Evolutionary conservation across 1,284 basidiomycete species (phyloP), one percentile per base, ranked within the genome.

Genomic region (Fistulina hepatica): DNA sequence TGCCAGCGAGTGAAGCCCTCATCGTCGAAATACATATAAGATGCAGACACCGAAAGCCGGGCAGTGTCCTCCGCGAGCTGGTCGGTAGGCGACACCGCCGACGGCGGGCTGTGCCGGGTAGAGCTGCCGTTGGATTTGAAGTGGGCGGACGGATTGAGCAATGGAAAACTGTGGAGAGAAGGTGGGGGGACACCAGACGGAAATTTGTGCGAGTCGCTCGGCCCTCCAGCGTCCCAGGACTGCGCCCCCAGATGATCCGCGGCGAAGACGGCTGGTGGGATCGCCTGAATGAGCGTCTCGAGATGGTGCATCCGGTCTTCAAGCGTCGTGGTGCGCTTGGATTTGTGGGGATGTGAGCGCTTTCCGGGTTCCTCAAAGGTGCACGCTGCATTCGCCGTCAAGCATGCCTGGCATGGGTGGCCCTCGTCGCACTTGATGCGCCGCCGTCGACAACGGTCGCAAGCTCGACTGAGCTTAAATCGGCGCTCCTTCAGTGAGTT

Each of bases 301-400:
- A 86, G 68, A 47, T 84, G 82, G 49, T 84, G 80, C 82, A 86
- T 86, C 25, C 82, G 69, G 51, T 85, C 82, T 54, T 86, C 82
- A 44, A 86, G 67, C 19, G 81, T 84, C 34, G 81, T 72, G 12
- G 81, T 79, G 32, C 79, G 71, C 56, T 80, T 82, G 48, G 42
- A 45, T 41, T 85, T 86, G 59, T 85, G 81, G 23, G 82, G 79
- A 52, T 84, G 81, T 1, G 76, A 80, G 43, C 82, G 65, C 60
- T 86, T 86, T 2, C 82, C 81, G 3, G 81, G 79, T 56, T 86
- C 82, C 56, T 86, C 82, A 48, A 86, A 86, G 0, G 83, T 86
- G 47, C 82, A 86, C 8, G 80, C 60, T 4, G 82, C 83, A 48
- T 69, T 80, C 12, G 82, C 80, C 4, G 78, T 75, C 15, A 84